A percentile compares a stretch with the other conserved stretches of the same genome.
Conservation (phyloP, 768 basidiomycete genomes). For the Guyanaporus albipodus region DNA sequence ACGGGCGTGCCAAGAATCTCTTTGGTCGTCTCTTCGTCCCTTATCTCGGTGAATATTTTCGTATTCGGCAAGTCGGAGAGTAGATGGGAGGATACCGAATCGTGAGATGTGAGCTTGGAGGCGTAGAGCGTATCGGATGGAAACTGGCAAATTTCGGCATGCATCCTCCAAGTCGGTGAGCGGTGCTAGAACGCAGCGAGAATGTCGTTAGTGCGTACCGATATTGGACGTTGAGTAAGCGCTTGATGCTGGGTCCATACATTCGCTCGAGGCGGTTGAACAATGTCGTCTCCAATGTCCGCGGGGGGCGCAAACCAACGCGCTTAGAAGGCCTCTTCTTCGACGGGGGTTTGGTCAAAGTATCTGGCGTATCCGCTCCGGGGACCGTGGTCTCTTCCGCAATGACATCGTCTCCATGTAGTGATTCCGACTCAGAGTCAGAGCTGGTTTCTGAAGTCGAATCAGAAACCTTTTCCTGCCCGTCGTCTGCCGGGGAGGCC, state of each 20-base stretch:
- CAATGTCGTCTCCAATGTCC: constrained; percentile 80
- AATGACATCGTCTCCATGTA: constrained; percentile 20
- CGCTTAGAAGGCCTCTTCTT: constrained; percentile 13
- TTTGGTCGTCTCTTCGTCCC: constrained; percentile 60
- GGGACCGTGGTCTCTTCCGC: constrained; percentile 15
- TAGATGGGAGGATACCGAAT: constrained; percentile 67
- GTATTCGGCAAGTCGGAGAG: constrained; percentile 66
- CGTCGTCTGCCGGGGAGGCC: background rate
- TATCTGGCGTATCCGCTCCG: constrained; percentile 1
- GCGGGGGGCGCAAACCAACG: constrained; percentile 50
- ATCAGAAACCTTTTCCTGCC: background rate
- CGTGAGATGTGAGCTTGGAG: constrained; percentile 63
- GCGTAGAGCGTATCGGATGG: constrained; percentile 81
- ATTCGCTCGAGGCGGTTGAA: constrained; percentile 90
- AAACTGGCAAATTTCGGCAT: constrained; percentile 77
- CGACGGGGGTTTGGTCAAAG: background rate
- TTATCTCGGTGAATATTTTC: constrained; percentile 29
- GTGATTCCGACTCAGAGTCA: constrained; percentile 16
- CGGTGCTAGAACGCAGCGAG: background rate
- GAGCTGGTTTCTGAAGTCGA: constrained; percentile 9
- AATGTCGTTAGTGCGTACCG: constrained; percentile 43
- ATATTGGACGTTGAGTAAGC: constrained; percentile 89
- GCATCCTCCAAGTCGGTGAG: constrained; percentile 58
- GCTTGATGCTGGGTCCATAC: constrained; percentile 80
- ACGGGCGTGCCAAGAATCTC: constrained; percentile 76